Evolutionary conservation across 2,329 filamentous ascomycete genomes (phyloP).

Genomic region (Claviceps pusilla): DNA sequence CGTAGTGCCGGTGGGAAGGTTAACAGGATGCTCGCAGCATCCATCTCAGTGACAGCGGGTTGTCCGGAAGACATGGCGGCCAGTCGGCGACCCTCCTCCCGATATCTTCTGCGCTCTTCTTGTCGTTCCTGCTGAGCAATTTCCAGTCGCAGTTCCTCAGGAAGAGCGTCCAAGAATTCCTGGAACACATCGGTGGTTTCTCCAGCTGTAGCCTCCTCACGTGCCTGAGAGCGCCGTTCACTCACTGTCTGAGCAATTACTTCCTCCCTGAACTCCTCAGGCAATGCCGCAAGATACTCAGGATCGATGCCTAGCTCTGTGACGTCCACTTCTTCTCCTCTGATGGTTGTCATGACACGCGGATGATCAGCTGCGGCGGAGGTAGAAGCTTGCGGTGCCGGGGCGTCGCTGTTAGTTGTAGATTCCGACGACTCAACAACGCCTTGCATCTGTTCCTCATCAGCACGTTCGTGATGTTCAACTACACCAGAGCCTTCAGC

Average conservation of each 20-base stretch:
- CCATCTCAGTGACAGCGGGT: constrained; percentile 52
- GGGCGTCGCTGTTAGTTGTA: constrained; percentile 16
- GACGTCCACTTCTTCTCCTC: constrained; percentile 80
- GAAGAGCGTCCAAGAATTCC: constrained; percentile 86
- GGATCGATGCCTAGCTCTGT: constrained; percentile 88
- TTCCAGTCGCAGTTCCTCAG: constrained; percentile 77
- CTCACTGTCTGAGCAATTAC: constrained; percentile 85
- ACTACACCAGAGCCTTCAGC: constrained; percentile 36
- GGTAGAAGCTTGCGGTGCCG: constrained; percentile 11
- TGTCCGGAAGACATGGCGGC: constrained; percentile 41
- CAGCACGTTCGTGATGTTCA: constrained; percentile 4
- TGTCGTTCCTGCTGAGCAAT: constrained; percentile 80
- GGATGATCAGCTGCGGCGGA: constrained; percentile 11
- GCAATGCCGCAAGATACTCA: constrained; percentile 91
- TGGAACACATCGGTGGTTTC: constrained; percentile 75
- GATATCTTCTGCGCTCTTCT: constrained; percentile 75
- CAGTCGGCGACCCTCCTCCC: constrained; percentile 63
- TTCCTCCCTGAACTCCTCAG: constrained; percentile 89
- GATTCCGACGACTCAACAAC: constrained; percentile 47
- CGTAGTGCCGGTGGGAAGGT: constrained; percentile 75
- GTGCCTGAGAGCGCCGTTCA: constrained; percentile 63
- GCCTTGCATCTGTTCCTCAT: constrained; percentile 55
- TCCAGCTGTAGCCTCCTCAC: constrained; percentile 51
- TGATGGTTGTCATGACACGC: constrained; percentile 67
- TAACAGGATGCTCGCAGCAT: constrained; percentile 79